These are phyloP conservation scores for Suillus subalutaceus DNA, from an alignment of 768 basidiomycete species.

Conservation along the genomic window DNA sequence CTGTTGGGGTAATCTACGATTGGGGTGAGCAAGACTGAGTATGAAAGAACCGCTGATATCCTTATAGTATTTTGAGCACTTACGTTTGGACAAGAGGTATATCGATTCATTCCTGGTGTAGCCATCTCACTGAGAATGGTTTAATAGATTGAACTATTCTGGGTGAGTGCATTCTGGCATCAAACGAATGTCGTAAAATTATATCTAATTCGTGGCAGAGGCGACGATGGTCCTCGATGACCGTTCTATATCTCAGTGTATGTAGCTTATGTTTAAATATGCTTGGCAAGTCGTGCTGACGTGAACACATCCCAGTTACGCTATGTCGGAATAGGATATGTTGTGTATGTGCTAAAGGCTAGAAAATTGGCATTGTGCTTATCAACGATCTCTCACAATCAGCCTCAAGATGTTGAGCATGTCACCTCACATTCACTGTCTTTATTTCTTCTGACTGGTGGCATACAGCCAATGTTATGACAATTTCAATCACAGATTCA, in stretches of 20 bases:
- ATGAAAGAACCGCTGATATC: not conserved
- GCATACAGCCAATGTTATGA: not conserved
- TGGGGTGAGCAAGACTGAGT: slow-evolving; percentile 1
- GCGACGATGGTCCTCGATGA: not conserved
- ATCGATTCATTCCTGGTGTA: not conserved
- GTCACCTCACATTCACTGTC: not conserved
- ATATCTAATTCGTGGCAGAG: not conserved
- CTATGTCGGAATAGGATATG: not conserved
- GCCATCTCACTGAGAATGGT: not conserved
- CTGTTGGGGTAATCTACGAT: not conserved
- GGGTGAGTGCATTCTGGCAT: not conserved
- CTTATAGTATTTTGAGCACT: not conserved
- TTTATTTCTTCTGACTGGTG: not conserved
- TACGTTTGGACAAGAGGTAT: not conserved
- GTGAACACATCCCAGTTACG: not conserved
- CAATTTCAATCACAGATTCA: not conserved
- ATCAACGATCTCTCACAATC: not conserved
- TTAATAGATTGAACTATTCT: not conserved
- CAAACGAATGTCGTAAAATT: not conserved
- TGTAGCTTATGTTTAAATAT: not conserved
- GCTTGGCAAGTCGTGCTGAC: not conserved
- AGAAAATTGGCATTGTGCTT: not conserved
- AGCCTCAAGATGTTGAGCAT: not conserved
- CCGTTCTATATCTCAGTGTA: not conserved
- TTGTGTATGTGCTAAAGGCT: not conserved